phyloP scores from a whole-genome alignment of 306 rosid species.

The Albizia julibrissin region DNA sequence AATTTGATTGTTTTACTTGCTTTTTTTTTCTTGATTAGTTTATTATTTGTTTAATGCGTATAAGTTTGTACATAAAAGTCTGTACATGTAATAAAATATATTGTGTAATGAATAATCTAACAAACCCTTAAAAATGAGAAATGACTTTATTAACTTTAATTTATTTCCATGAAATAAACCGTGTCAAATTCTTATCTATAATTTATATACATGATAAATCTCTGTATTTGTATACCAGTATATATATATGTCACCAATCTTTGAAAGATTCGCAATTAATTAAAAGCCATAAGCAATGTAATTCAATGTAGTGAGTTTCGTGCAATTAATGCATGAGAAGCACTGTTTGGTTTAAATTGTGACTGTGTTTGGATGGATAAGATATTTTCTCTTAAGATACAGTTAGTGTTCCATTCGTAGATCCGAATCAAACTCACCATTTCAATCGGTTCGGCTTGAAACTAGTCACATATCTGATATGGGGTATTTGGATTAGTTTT shows the following conservation, averaged over 20 bases:
- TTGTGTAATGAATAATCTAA: neutral
- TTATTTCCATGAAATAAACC: neutral
- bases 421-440: neutral
- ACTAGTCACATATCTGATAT: neutral
- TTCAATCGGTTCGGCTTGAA: too few relatives aligned
- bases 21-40: neutral
- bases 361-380: neutral
- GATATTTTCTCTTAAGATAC: neutral
- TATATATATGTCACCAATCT: neutral
- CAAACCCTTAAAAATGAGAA: neutral
- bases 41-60: neutral
- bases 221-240: neutral
- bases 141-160: neutral
- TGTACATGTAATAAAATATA: neutral
- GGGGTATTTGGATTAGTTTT: too few relatives aligned
- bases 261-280: neutral
- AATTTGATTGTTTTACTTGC: neutral
- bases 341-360: neutral
- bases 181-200: neutral
- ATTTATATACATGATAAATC: neutral
- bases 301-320: neutral
- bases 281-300: neutral
- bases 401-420: neutral
- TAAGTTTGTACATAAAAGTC: neutral
- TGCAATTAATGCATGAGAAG: neutral